phyloP scores from a whole-genome alignment of 257 asterid species.

The Scutellaria baicalensis region DNA sequence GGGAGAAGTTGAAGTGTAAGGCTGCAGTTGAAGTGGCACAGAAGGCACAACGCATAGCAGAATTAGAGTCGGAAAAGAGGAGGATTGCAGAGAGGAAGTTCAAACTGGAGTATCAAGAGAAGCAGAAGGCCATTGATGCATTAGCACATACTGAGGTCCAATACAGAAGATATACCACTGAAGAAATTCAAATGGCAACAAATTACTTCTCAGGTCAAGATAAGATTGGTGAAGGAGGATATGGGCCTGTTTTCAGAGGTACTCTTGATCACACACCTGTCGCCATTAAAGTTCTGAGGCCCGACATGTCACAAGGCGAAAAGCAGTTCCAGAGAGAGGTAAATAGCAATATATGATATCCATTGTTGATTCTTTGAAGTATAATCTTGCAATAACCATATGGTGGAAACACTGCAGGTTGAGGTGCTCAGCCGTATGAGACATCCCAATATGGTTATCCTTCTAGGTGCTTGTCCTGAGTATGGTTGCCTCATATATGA shows the following conservation, averaged over 20 bases:
- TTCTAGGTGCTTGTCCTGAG: slow-evolving; percentile 91
- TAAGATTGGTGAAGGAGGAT: slow-evolving; percentile 97
- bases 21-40: slow-evolving; percentile 74
- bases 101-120: slow-evolving; percentile 48
- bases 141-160: slow-evolving; percentile 31
- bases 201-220: slow-evolving; percentile 45
- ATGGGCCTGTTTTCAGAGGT: slow-evolving; percentile 75
- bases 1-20: slow-evolving; percentile 66
- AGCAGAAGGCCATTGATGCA: slow-evolving; percentile 55
- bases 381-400: background rate
- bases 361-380: background rate
- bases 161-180: slow-evolving; percentile 52
- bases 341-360: background rate
- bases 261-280: slow-evolving; percentile 70
- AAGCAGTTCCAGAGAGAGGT: slow-evolving; percentile 88
- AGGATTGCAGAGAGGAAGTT: slow-evolving; percentile 50
- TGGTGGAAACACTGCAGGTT: slow-evolving; percentile 34
- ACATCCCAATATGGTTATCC: slow-evolving; percentile 93
- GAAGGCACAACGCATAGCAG: slow-evolving; percentile 67
- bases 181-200: slow-evolving; percentile 71
- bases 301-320: slow-evolving; percentile 78
- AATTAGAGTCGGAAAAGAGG: slow-evolving; percentile 59
- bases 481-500: slow-evolving; percentile 93
- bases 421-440: slow-evolving; percentile 80
- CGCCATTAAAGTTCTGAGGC: slow-evolving; percentile 79